These are phyloP conservation scores for Debaryomyces subglobosus DNA, from an alignment of 1,139 yeast species.

Conservation along the genomic window DNA sequence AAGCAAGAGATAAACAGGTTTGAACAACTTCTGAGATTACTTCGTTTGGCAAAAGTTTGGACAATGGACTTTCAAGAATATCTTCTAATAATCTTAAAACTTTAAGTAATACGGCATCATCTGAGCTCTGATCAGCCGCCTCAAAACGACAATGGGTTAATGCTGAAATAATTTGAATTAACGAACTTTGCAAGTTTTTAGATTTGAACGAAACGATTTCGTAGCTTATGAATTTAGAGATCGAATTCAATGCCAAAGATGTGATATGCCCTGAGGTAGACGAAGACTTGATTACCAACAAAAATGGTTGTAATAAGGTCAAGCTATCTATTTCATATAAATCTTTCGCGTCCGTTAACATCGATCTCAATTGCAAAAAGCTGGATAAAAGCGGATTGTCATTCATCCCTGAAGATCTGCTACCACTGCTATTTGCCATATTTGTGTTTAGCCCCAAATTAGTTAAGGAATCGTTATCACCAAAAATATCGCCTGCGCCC, in stretches of 20 bases:
- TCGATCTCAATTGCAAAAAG: constrained; percentile 75
- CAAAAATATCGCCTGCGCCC: constrained; percentile 57
- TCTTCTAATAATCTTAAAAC: constrained; percentile 76
- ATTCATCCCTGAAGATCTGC: constrained; percentile 22
- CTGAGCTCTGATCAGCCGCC: constrained; percentile 91
- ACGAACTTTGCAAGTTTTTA: constrained; percentile 49
- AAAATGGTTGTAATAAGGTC: constrained; percentile 81
- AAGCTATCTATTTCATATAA: constrained; percentile 66
- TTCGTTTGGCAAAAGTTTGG: constrained; percentile 72
- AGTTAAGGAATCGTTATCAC: constrained; percentile 39
- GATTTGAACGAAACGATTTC: constrained; percentile 52
- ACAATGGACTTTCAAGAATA: constrained; percentile 66
- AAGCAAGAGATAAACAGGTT: constrained; percentile 88
- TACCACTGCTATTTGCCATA: constrained; percentile 18
- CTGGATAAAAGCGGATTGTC: constrained; percentile 76
- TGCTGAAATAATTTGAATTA: constrained; percentile 69
- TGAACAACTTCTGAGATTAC: constrained; percentile 88
- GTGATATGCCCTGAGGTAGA: constrained; percentile 88
- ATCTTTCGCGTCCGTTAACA: constrained; percentile 59
- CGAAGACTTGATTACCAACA: constrained; percentile 83
- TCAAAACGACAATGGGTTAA: constrained; percentile 95
- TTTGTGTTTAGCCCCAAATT: constrained; percentile 29
- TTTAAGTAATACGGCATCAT: constrained; percentile 86
- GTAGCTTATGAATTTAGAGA: constrained; percentile 71
- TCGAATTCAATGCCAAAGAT: constrained; percentile 73